Percentiles rank a stretch among this genome's conserved stretches.
Evolutionary conservation across 345 rosid genomes (phyloP).

Genomic region (Cochlearia excelsa): DNA sequence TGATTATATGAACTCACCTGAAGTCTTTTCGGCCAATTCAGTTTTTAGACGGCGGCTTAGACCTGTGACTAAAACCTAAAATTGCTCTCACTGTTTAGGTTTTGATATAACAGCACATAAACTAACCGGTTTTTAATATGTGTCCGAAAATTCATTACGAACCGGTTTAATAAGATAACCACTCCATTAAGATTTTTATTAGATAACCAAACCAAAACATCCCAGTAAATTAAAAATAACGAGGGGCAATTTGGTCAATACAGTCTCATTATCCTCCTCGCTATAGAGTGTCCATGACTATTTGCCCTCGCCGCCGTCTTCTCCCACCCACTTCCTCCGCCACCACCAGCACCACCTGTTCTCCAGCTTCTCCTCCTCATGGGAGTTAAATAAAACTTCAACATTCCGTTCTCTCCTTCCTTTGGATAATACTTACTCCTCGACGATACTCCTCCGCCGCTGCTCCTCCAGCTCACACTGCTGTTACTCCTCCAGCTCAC

Average conservation of each 20-base stretch:
- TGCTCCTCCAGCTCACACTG: conserved; percentile 77
- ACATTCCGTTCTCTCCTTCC: conserved; percentile 67
- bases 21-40: too few species aligned
- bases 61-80: too few species aligned
- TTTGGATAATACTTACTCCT: conserved; percentile 68
- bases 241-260: conserved; percentile 49
- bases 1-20: too few species aligned
- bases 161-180: conserved; percentile 6
- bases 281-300: conserved; percentile 82
- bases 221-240: conserved; percentile 6
- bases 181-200: neutral
- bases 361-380: conserved; percentile 45
- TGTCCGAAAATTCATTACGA: neutral
- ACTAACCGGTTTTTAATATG: neutral
- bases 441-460: conserved; percentile 51
- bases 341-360: conserved; percentile 31
- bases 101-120: neutral
- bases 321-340: conserved; percentile 40
- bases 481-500: conserved; percentile 64
- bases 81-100: neutral
- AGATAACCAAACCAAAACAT: neutral
- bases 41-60: too few species aligned
- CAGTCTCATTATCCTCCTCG: conserved; percentile 78
- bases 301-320: conserved; percentile 63
- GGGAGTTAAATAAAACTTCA: conserved; percentile 83